Base-by-base conservation (phyloP, 1,284 basidiomycete genomes). In the Lignosus rhinocerotis region DNA sequence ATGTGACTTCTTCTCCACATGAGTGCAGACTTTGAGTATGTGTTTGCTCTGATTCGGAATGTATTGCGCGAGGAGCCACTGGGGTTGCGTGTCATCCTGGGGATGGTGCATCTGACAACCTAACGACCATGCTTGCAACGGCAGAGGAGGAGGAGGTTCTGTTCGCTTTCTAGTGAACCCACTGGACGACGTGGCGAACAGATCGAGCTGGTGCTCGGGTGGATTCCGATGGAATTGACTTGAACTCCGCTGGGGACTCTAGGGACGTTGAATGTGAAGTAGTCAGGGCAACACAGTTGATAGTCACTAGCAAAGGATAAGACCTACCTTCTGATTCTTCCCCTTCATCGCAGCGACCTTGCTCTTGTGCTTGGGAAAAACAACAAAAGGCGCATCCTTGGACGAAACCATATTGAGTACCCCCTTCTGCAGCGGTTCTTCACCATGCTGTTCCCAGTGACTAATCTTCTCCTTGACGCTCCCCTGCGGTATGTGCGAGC, bases 61-160 rank as follows among this genome's bases (percentile, higher is more conserved):
- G 6, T 3, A 0, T 12, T 57, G 32, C 4, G 55, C 14, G 1
- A 11, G 11, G 36, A 60, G 34, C 62, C 60, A 67, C 11, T 44
- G 49, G 1, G 62, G 62, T 3, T 46, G 38, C 12, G 14, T 4
- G 7, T n/a, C 34, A 21, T 56, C 56, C 5, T 49, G 25, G 31
- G 59, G 46, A 1, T 56, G 25, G 3, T 33, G 30, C n/a, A 59
- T 36, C 8, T 34, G n/a, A 42, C 60, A 65, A 11, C 63, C 63
- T 10, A 65, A 31, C 6, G 60, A 50, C 36, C 59, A 53, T 9
- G 48, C 59, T 4, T 61, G 43, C n/a, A 66, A 17, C 1, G 66
- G 63, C 2, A 67, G n/a, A 6, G 39, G 25, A 31, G 32, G 6
- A 0, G 48, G 38, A 0, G 6, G n/a, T 11, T 25, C n/a, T 21